A percentile compares a stretch with the other conserved stretches of the same genome.
Evolutionary conservation across 768 basidiomycete genomes (phyloP).

Genomic region (Tulasnella sp.): DNA sequence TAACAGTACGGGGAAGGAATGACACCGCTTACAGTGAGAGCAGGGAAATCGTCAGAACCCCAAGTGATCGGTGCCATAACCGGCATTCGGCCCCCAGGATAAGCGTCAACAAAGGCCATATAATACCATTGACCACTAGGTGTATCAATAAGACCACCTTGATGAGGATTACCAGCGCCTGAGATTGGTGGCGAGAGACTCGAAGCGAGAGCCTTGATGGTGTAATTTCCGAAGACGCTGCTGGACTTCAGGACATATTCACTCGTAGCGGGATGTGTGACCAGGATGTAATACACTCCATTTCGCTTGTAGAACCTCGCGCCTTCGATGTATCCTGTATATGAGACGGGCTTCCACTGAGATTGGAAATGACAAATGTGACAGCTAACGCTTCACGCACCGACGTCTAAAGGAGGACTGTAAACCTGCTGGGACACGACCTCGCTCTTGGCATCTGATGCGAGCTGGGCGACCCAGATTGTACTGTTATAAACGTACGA

Average conservation of each 20-base stretch:
- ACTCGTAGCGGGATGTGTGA: background rate
- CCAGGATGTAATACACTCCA: slow-evolving; percentile 16
- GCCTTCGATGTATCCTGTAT: slow-evolving; percentile 1
- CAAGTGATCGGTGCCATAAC: background rate
- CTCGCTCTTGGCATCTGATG: background rate
- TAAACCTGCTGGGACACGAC: background rate
- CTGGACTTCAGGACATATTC: slow-evolving; percentile 15
- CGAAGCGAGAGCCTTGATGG: background rate
- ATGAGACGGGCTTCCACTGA: background rate
- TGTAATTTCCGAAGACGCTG: background rate
- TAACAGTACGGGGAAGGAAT: background rate
- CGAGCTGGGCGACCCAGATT: background rate
- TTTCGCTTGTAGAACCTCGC: slow-evolving; percentile 13
- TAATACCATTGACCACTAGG: background rate
- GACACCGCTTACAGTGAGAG: background rate
- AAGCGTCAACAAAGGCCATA: background rate
- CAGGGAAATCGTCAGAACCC: background rate
- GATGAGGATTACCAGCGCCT: background rate
- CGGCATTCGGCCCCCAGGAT: background rate
- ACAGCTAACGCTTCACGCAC: background rate
- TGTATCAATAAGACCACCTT: background rate
- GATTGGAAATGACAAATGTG: background rate
- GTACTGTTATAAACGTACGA: no score
- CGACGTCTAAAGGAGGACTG: background rate
- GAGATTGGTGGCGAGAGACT: background rate